phyloP scores from a whole-genome alignment of 2,329 filamentous ascomycete species.

The Fusarium cicatricum region DNA sequence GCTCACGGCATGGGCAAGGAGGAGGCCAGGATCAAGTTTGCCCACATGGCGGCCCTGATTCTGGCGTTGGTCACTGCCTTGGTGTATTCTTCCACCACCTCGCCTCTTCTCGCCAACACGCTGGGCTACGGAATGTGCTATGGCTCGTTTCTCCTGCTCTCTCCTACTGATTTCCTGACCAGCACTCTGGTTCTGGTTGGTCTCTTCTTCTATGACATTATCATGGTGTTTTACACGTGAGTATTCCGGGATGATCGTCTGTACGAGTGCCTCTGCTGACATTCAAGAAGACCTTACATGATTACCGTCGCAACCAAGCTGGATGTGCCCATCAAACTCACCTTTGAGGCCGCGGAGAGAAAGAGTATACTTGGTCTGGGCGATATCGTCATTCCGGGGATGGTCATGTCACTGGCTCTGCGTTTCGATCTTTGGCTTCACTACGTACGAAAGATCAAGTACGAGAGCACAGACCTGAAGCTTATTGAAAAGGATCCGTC shows the following conservation, averaged over 20 bases:
- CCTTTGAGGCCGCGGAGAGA: slow-evolving; percentile 74
- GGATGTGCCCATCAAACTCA: slow-evolving; percentile 91
- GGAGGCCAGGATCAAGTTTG: slow-evolving; percentile 62
- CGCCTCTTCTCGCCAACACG: slow-evolving; percentile 76
- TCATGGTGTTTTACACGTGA: slow-evolving; percentile 87
- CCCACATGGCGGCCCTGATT: slow-evolving; percentile 64
- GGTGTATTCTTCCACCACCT: slow-evolving; percentile 72
- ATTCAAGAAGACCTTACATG: slow-evolving; percentile 72
- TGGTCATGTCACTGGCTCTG: slow-evolving; percentile 86
- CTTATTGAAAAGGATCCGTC: slow-evolving; percentile 46
- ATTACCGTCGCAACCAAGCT: slow-evolving; percentile 86
- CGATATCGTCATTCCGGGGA: slow-evolving; percentile 92
- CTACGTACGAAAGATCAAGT: slow-evolving; percentile 74
- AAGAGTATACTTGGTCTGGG: slow-evolving; percentile 87
- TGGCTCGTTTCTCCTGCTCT: slow-evolving; percentile 80
- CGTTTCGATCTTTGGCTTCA: slow-evolving; percentile 90
- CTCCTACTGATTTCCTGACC: slow-evolving; percentile 86
- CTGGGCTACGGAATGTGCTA: slow-evolving; percentile 91
- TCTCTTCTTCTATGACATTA: slow-evolving; percentile 94
- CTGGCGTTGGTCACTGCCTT: slow-evolving; percentile 63
- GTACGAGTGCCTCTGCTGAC: slow-evolving; percentile 26
- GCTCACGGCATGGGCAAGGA: slow-evolving; percentile 60
- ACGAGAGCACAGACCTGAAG: slow-evolving; percentile 48
- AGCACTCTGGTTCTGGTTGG: slow-evolving; percentile 79
- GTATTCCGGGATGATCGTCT: slow-evolving; percentile 34